Base-by-base conservation (phyloP, 768 basidiomycete species). In the Boletus barrowsii region DNA sequence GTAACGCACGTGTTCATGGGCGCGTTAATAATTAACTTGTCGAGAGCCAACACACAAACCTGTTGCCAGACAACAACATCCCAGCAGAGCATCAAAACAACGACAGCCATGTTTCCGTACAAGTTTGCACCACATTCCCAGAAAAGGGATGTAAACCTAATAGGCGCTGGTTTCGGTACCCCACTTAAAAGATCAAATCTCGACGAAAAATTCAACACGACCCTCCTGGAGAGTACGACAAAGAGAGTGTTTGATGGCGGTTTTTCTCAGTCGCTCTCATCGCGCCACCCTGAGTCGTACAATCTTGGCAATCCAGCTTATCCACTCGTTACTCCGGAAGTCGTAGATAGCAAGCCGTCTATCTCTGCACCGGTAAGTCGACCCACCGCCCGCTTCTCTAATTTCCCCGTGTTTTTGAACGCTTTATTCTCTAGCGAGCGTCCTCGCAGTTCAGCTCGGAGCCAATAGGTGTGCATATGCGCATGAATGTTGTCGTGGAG, bases 401-500 rank as follows among this genome's bases (percentile, higher is more conserved):
- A 20, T 30, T 20, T 18, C 6, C 17, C 1, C 15, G 11, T 18
- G 6, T n/a, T 30, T 29, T 36, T 36, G n/a, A 55, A 42, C 17
- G 3, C 5, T 32, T 47, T 33, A 4, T 15, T 5, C 4, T 2
- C 3, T 22, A 67, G 65, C 59, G 57, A 53, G 17, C 45, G 17
- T 30, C 57, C 9, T 54, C 45, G 49, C 48, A 44, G 13, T 36
- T 49, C 15, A 52, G 47, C 17, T 55, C 58, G 8, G 60, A 62
- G 10, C 44, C 51, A 45, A 42, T 47, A 26, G 68, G 68, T 72
- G 54, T 5, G 61, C 64, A 49, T 68, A 64, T 64, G 58, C 62
- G 55, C 46, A 22, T 30, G 17, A 4, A 42, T 33, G 9, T 15
- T 10, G 41, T 45, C 15, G n/a, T 30, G 17, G 3, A 44, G 29